Conservation (phyloP, 2,329 filamentous ascomycete genomes). For the Pseudogymnoascus verrucosus region DNA sequence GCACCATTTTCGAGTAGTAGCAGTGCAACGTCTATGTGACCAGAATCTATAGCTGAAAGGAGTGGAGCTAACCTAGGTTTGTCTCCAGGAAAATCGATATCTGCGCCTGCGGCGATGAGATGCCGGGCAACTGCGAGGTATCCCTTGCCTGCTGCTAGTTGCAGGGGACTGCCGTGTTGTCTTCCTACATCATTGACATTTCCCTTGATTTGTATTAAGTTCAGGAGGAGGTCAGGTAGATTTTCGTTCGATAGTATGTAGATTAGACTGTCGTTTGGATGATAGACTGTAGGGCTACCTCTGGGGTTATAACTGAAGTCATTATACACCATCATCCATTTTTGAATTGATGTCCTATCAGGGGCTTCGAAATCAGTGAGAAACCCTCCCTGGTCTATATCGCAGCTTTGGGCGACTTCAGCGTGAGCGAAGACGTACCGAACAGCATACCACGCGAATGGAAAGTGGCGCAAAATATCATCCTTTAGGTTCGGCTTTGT, state of each 20-base stretch:
- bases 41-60: neutral
- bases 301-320: no score
- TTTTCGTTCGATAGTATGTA: neutral
- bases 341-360: neutral
- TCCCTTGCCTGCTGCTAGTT: neutral
- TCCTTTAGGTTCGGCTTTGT: slow-evolving; percentile 11
- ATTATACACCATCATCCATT: neutral
- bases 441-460: slow-evolving; percentile 38
- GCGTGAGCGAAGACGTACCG: slow-evolving; percentile 34
- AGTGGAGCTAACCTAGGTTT: neutral
- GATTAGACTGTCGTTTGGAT: neutral
- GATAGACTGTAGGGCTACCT: no score
- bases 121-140: neutral
- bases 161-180: neutral
- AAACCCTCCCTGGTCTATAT: neutral
- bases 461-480: slow-evolving; percentile 21
- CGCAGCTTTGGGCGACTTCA: slow-evolving; percentile 26
- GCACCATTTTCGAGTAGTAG: neutral
- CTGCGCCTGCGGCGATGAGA: neutral
- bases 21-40: neutral
- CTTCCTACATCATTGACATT: neutral
- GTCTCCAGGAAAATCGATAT: neutral
- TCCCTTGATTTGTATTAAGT: neutral
- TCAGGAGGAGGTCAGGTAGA: neutral
- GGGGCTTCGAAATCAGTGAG: neutral